Evolutionary conservation across 192 early-diverging fungal species (phyloP), one percentile per base, ranked within the genome.

Genomic region (Rhizoclosmatium sp.): DNA sequence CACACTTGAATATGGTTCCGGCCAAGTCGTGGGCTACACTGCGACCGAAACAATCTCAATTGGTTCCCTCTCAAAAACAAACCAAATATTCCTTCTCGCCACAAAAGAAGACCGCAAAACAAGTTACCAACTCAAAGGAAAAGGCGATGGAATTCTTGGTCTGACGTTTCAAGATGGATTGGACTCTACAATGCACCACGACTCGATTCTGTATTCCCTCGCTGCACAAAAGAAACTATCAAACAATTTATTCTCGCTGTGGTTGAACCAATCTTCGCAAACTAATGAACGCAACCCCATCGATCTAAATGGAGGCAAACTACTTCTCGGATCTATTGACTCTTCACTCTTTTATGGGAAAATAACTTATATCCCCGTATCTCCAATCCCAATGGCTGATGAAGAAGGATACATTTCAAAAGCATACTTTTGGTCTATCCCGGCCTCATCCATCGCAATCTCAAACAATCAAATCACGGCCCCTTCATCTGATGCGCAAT

Each of bases 91-190:
- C 21, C 2, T 65, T n/a, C 21, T 65, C 21, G 39, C 39, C 16
- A 65, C 64, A 65, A 23, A 16, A 12, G n/a, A 65, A 39, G 64
- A 65, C 39, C 14, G 21, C 39, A 39, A 39, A n/a, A 65, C 40
- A 40, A n/a, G 64, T 16, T 14, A 39, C 12, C 12, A n/a, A 14
- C 64, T 65, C 39, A 40, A 40, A 31, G 40, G 12, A 65, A 14
- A 65, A 14, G 71, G 51, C 2, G 71, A 73, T 23, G 71, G 71
- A 42, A 73, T 73, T 41, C 31, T 73, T 3, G 71, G 71, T 4
- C 56, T 73, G 10, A 56, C 71, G 2, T 59, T 73, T 49, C 14
- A 54, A 40, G 56, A 59, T 49, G 56, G 51, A 19, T 39, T 69
- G 19, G 40, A 41, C 4, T 21, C 44, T 39, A 40, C 21, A n/a